Evolutionary conservation across 495 filamentous ascomycete genomes (phyloP).

Genomic region (Aspergillus haitiensis): DNA sequence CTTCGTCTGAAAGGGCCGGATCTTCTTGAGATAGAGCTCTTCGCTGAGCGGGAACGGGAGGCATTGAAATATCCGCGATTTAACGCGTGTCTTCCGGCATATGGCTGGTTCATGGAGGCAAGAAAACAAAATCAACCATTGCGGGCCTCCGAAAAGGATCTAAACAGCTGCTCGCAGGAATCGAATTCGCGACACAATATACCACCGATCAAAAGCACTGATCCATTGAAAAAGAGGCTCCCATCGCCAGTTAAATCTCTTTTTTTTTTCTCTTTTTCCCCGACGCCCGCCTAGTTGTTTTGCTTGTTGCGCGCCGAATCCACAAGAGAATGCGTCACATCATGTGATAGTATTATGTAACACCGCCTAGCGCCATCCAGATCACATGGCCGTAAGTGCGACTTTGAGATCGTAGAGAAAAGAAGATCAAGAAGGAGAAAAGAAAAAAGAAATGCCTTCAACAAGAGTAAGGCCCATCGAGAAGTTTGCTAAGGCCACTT

Average conservation of each 20-base stretch:
- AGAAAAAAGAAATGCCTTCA: constrained; percentile 17
- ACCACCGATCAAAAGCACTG: constrained; percentile 6
- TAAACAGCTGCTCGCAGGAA: constrained; percentile 16
- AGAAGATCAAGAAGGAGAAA: background rate
- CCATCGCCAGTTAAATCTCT: background rate
- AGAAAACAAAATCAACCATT: constrained; percentile 45
- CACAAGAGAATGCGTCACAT: constrained; percentile 17
- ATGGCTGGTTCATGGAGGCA: constrained; percentile 53
- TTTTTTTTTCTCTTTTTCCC: constrained; percentile 12
- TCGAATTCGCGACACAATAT: constrained; percentile 22
- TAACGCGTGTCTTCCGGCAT: constrained; percentile 54
- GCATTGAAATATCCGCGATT: constrained; percentile 58
- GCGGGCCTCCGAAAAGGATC: constrained; percentile 30
- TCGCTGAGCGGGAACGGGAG: constrained; percentile 53
- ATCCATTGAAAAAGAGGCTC: background rate
- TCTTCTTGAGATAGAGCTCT: constrained; percentile 52
- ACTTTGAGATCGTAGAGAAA: background rate
- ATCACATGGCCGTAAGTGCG: background rate
- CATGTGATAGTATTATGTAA: constrained; percentile 27
- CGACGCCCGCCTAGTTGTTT: constrained; percentile 19
- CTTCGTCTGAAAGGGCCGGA: constrained; percentile 62
- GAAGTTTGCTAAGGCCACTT: constrained; percentile 78
- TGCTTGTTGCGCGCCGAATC: constrained; percentile 22
- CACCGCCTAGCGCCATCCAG: background rate
- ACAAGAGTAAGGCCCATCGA: constrained; percentile 69